A percentile compares a stretch with the other conserved stretches of the same genome.
These are phyloP conservation scores for Trichoderma simmonsii DNA, from an alignment of 2,329 filamentous ascomycete species.

Conservation along the genomic window DNA sequence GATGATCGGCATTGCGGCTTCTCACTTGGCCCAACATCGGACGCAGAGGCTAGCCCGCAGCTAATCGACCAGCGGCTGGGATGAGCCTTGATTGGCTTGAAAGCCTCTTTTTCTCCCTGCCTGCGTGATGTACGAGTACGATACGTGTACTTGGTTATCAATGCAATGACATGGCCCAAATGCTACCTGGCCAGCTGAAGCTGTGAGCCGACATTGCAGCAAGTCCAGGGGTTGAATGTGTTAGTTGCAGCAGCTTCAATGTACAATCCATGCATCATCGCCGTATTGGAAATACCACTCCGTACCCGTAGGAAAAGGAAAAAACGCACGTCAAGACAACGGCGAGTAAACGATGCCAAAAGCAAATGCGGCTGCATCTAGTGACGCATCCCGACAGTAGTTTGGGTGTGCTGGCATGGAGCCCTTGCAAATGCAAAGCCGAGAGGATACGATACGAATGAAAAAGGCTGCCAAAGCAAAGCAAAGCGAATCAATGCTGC, in stretches of 20 bases:
- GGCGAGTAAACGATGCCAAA: not conserved
- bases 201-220: not conserved
- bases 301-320: not conserved
- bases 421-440: not conserved
- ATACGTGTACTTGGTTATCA: not conserved
- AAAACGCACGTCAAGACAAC: not conserved
- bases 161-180: not conserved
- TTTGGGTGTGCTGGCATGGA: conserved; percentile 15
- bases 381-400: conserved; percentile 15
- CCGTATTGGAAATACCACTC: not conserved
- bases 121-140: not conserved
- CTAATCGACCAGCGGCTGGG: not conserved
- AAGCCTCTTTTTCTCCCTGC: not conserved
- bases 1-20: conserved; percentile 15
- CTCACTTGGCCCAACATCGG: not conserved
- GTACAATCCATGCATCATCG: not conserved
- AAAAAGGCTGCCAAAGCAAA: not conserved
- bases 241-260: not conserved
- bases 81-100: not conserved
- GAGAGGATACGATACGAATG: conserved; percentile 7
- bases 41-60: not conserved
- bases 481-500: not conserved
- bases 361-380: not conserved
- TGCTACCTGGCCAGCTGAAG: conserved; percentile 15
- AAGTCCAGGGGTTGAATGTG: not conserved